phyloP scores from a whole-genome alignment of 1,139 yeast genomes.

The Saccharomyces pastorianus region DNA sequence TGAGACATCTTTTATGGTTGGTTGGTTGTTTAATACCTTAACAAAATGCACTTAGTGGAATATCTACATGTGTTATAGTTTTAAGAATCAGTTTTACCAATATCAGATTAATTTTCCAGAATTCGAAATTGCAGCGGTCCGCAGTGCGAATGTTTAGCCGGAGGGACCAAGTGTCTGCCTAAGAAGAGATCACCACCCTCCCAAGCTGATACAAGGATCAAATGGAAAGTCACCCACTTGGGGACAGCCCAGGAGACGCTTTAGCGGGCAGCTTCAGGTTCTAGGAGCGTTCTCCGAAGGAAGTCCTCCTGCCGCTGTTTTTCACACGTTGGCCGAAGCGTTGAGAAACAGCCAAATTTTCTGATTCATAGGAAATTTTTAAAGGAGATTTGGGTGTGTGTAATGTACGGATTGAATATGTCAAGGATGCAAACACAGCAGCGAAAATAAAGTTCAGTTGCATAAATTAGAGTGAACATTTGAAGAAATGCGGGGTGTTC shows the following conservation, averaged over 20 bases:
- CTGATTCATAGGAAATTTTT: no score
- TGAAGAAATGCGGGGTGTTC: not conserved
- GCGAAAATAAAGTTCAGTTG: not conserved
- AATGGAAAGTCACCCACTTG: not conserved
- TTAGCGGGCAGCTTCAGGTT: not conserved
- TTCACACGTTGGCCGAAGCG: not conserved
- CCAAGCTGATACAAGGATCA: not conserved
- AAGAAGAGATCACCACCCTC: not conserved
- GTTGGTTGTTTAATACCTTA: constrained; percentile 10
- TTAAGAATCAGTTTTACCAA: not conserved
- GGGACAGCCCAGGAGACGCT: not conserved
- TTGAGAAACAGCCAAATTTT: no score
- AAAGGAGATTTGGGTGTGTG: not conserved
- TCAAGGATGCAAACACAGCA: not conserved
- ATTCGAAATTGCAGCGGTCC: constrained; percentile 5
- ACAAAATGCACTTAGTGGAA: not conserved
- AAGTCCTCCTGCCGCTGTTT: not conserved
- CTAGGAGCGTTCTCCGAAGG: not conserved
- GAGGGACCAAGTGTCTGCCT: not conserved
- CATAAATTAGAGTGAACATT: not conserved
- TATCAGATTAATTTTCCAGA: constrained; percentile 3
- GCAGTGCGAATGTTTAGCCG: not conserved
- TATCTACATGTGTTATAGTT: not conserved
- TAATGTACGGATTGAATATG: not conserved
- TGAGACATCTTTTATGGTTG: constrained; percentile 54